Base-by-base conservation (phyloP, 805 yeast genomes). In the Ogataea ganodermae region DNA sequence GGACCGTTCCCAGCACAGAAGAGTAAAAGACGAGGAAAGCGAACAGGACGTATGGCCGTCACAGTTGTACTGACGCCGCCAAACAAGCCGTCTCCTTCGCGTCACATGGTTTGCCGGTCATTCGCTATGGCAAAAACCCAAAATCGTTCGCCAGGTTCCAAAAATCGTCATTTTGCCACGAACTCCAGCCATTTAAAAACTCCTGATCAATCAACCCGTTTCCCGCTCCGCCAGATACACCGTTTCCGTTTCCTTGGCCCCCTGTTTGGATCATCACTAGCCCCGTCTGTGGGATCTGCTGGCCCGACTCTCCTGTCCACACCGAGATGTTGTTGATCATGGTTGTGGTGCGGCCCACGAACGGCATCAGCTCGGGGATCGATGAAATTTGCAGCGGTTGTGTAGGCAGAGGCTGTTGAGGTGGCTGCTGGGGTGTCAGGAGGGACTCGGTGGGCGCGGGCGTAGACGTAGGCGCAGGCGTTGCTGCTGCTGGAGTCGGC, bases 261-360 rank as follows among this genome's bases (percentile, higher is more conserved):
- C 45, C 35, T 6, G 53, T 51, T 38, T 61, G 63, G 20, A 63
- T 51, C 57, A 59, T 60, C 13, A 58, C 60, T 24, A 66, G 51
- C 2, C 72, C 70, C 3, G 69, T 64, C 46, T 66, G 69, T 12
- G 69, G 71, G 17, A 68, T 62, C 49, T 68, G 72, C 46, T 69
- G 74, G 28, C 74, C 75, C 27, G 70, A 64, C 49, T 72, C 75
- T 16, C 75, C 79, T 0, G 84, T 80, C 86, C 86, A 80, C 1
- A 75, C 76, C 0, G 83, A 78, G 30, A 80, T 80, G 55, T 80
- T 79, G 57, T 71, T 79, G 56, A 80, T 80, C 86, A 80, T 80
- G 26, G 75, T 75, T 33, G 78, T 79, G 1, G 84, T 76, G 21
- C 83, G 72, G 12, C 75, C 78, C 24, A 63, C 69, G 53, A 69